Evolutionary conservation across 2,329 filamentous ascomycete species (phyloP).

Genomic region (Verticillium tricorpus): DNA sequence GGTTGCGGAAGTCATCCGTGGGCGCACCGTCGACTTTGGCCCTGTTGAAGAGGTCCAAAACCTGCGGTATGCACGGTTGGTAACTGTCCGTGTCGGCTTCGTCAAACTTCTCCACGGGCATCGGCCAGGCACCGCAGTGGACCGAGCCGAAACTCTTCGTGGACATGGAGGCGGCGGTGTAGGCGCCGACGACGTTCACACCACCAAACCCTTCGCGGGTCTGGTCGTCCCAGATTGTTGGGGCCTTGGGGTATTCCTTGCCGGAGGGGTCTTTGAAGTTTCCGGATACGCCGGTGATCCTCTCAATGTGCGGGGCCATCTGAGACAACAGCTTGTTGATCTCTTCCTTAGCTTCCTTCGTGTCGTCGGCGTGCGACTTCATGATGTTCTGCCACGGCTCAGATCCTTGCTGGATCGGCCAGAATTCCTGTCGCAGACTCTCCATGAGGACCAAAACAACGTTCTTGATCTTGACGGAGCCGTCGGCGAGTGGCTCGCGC

Average conservation of each 20-base stretch:
- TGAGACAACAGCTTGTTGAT: conserved; percentile 10
- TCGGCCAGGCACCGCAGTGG: conserved; percentile 27
- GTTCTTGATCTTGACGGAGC: conserved; percentile 24
- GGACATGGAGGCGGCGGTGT: conserved; percentile 28
- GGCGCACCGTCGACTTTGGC: conserved; percentile 6
- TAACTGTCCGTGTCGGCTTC: conserved; percentile 31
- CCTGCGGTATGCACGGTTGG: conserved; percentile 30
- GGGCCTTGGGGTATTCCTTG: not conserved
- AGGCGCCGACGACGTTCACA: conserved; percentile 24
- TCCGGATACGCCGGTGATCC: conserved; percentile 5
- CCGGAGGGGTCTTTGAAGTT: not conserved
- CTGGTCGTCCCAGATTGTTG: conserved; percentile 1
- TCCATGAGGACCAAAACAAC: conserved; percentile 30
- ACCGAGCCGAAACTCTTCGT: conserved; percentile 29
- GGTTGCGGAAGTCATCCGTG: conserved; percentile 5
- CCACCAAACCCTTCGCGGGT: conserved; percentile 16
- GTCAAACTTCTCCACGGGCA: conserved; percentile 28
- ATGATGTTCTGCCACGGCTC: conserved; percentile 21
- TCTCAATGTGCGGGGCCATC: conserved; percentile 14
- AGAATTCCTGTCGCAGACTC: conserved; percentile 30
- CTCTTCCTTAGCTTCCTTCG: conserved; percentile 18
- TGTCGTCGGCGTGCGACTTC: conserved; percentile 20
- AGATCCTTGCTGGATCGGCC: conserved; percentile 24
- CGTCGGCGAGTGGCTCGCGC: conserved; percentile 7
- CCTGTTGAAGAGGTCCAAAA: conserved; percentile 13